Evolutionary conservation across 1,139 yeast genomes (phyloP), one percentile per base, ranked within the genome.

Genomic region (Pichia sp.): DNA sequence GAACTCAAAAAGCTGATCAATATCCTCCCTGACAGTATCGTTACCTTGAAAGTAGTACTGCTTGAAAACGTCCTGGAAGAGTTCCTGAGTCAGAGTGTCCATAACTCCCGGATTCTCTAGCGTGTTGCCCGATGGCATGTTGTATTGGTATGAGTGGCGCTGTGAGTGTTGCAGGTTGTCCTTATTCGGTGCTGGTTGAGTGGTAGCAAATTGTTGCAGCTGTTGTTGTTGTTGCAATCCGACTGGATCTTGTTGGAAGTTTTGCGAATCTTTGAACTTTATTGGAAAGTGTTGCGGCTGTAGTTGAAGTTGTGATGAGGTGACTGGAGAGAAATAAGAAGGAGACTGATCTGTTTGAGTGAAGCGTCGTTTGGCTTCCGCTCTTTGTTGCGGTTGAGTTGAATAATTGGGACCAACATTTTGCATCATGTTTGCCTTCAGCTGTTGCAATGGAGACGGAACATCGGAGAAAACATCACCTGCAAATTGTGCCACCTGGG

Each of bases 31-130:
- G n/a, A 45, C 20, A 1, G 17, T 16, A 33, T 56, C 63, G 47
- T 55, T 54, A 7, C 56, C 54, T 4, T 60, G 46, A 49, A 57
- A 60, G 20, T 45, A 44, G 36, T 58, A 60, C 33, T 59, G 63
- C 16, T 48, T 58, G 47, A 63, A 63, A 16, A 63, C 58, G 43
- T 60, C 61, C 48, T 59, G 56, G 36, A 62, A 62, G 6, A 60
- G 59, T 31, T 61, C 65, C n/a, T 62, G 61, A 3, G 63, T 55
- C 36, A 33, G 36, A 14, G 36, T 33, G 36, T 33, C 36, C 36
- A 33, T 33, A 33, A 33, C 36, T 3, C n/a, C 14, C n/a, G 36
- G 36, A 9, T 33, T 33, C 4, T 33, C 36, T 3, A 4, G 36
- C 4, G 6, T 50, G 20, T 24, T 38, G 6, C 14, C 17, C 14